phyloP scores from a whole-genome alignment of 129 eudicot genomes.

The Saposhnikovia divaricata region DNA sequence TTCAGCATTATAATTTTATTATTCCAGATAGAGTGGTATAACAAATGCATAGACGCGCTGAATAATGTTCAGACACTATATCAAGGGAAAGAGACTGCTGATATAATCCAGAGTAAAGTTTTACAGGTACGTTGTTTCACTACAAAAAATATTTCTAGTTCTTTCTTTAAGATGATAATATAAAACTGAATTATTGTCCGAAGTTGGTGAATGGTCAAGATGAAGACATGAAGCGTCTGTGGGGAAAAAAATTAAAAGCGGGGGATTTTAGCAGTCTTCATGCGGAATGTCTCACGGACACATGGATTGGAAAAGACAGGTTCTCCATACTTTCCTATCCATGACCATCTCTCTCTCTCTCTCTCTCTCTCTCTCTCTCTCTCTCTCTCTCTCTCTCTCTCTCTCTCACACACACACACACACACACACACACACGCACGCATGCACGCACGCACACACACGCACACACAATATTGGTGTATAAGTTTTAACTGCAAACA shows the following conservation, averaged over 20 bases:
- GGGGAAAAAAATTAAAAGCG: constrained; percentile 64
- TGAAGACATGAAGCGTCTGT: constrained; percentile 59
- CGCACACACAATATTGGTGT: background rate
- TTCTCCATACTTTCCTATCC: background rate
- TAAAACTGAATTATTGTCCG: constrained; percentile 6
- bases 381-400: constrained; percentile 1
- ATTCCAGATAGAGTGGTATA: constrained; percentile 82
- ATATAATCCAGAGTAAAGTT: constrained; percentile 71
- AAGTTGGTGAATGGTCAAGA: constrained; percentile 67
- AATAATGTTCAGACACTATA: constrained; percentile 58
- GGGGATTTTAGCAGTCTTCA: constrained; percentile 74
- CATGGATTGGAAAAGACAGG: constrained; percentile 93
- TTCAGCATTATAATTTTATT: background rate
- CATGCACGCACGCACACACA: too few species aligned
- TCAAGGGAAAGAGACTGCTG: constrained; percentile 69
- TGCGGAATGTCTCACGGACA: constrained; percentile 93
- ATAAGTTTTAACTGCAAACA: background rate
- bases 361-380: constrained; percentile 7
- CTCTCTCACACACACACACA: background rate
- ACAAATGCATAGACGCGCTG: constrained; percentile 56
- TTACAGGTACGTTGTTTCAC: constrained; percentile 47
- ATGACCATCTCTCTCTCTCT: background rate
- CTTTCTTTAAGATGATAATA: background rate
- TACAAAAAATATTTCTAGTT: background rate
- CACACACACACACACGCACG: background rate